Percentiles rank a stretch among this genome's conserved stretches.
These are phyloP conservation scores for Pharus latifolius DNA, from an alignment of 176 grass and related monocot species.

Conservation along the genomic window DNA sequence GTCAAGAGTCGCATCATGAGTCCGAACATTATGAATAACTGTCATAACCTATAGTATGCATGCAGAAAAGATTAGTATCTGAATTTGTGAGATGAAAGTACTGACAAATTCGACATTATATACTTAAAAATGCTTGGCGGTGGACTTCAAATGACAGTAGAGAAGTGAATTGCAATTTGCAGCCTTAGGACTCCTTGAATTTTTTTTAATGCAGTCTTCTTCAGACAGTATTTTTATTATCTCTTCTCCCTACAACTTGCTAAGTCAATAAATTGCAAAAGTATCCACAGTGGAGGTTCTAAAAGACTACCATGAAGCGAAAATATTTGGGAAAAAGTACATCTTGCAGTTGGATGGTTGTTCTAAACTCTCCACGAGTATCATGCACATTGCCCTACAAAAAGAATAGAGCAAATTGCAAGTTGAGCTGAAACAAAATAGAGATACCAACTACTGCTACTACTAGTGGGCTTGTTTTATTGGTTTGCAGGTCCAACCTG, in stretches of 20 bases:
- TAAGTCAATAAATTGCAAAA: background rate
- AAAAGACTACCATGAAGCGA: background rate
- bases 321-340: background rate
- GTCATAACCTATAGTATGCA: too few relatives aligned
- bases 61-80: too few relatives aligned
- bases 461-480: background rate
- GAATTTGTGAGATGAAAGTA: too few relatives aligned
- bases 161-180: too few relatives aligned
- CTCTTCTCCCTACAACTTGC: background rate
- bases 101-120: too few relatives aligned
- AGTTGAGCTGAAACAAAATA: background rate
- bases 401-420: background rate
- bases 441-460: slow-evolving; percentile 13
- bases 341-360: background rate
- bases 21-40: too few relatives aligned
- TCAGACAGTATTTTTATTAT: too few relatives aligned
- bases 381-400: background rate
- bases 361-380: background rate
- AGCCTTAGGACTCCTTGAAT: too few relatives aligned
- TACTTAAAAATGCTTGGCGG: too few relatives aligned
- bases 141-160: too few relatives aligned
- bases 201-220: too few relatives aligned
- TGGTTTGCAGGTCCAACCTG: slow-evolving; percentile 18
- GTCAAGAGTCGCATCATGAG: too few relatives aligned
- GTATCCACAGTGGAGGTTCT: background rate